Evolutionary conservation across 2,329 filamentous ascomycete species (phyloP).

Genomic region (Chaetothyriales sp.): DNA sequence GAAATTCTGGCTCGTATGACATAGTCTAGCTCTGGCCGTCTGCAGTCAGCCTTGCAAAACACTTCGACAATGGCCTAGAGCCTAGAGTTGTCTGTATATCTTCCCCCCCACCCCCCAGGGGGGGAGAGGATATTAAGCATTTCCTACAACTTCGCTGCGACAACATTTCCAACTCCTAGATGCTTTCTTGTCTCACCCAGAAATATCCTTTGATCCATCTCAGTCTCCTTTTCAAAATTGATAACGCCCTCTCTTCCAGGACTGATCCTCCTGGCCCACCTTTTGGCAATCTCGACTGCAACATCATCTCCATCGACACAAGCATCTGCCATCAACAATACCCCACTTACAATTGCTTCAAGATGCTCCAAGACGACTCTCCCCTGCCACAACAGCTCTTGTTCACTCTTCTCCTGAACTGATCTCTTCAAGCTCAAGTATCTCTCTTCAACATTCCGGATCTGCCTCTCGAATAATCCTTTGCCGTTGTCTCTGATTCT

Average conservation of each 20-base stretch:
- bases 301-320: conserved; percentile 23
- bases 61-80: neutral
- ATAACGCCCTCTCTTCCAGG: neutral
- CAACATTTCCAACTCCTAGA: too few relatives aligned
- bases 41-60: neutral
- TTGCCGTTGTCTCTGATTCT: neutral
- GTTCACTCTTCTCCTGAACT: neutral
- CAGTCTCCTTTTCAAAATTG: conserved; percentile 4
- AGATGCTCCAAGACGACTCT: conserved; percentile 8
- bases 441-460: neutral
- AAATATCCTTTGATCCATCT: conserved; percentile 12
- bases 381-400: conserved; percentile 6
- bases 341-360: conserved; percentile 21
- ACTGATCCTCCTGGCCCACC: conserved; percentile 20
- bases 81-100: neutral
- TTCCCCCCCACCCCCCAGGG: too few relatives aligned
- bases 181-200: conserved; percentile 2
- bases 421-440: neutral
- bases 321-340: conserved; percentile 28
- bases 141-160: neutral
- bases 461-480: neutral
- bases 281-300: conserved; percentile 23
- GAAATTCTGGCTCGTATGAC: conserved; percentile 12
- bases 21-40: neutral
- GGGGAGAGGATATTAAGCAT: neutral